A percentile compares a stretch with the other conserved stretches of the same genome.
Evolutionary conservation across 2,329 filamentous ascomycete genomes (phyloP).

Genomic region (Clonostachys solani): DNA sequence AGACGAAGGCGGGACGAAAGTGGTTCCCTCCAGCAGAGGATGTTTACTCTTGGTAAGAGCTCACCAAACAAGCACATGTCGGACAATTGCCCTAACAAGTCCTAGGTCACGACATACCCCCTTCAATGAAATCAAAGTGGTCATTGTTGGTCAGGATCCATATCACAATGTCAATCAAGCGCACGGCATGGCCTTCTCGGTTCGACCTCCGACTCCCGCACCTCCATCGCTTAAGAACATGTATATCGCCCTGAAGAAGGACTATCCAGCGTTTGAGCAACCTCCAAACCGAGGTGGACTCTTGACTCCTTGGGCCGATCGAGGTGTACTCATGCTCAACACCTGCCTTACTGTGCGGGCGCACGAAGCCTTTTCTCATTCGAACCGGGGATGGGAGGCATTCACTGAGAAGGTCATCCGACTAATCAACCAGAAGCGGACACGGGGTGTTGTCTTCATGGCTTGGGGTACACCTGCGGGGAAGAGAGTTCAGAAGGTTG

Average conservation of each 20-base stretch:
- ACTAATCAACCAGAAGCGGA: slow-evolving; percentile 71
- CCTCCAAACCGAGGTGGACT: slow-evolving; percentile 78
- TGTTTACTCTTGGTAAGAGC: slow-evolving; percentile 83
- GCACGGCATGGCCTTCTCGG: slow-evolving; percentile 93
- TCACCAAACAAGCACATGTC: slow-evolving; percentile 6
- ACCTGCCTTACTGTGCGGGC: slow-evolving; percentile 91
- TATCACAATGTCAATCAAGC: slow-evolving; percentile 97
- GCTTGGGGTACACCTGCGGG: slow-evolving; percentile 89
- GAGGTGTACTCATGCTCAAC: slow-evolving; percentile 89
- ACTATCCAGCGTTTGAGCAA: slow-evolving; percentile 75
- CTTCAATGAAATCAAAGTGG: slow-evolving; percentile 81
- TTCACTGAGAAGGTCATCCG: slow-evolving; percentile 94
- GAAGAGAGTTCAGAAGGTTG: slow-evolving; percentile 71
- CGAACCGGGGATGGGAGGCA: slow-evolving; percentile 84
- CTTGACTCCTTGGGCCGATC: slow-evolving; percentile 89
- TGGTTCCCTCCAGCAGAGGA: slow-evolving; percentile 86
- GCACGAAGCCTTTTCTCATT: slow-evolving; percentile 81
- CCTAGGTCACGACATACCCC: slow-evolving; percentile 92
- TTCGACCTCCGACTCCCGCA: slow-evolving; percentile 80
- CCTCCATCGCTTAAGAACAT: slow-evolving; percentile 93
- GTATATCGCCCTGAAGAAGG: slow-evolving; percentile 80
- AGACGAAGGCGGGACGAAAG: slow-evolving; percentile 68
- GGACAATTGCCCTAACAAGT: not conserved
- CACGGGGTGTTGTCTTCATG: slow-evolving; percentile 84
- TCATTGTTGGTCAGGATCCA: slow-evolving; percentile 93